Evolutionary conservation across 2,329 filamentous ascomycete species (phyloP), one percentile per base, ranked within the genome.

Genomic region (Xylariaceae sp.): DNA sequence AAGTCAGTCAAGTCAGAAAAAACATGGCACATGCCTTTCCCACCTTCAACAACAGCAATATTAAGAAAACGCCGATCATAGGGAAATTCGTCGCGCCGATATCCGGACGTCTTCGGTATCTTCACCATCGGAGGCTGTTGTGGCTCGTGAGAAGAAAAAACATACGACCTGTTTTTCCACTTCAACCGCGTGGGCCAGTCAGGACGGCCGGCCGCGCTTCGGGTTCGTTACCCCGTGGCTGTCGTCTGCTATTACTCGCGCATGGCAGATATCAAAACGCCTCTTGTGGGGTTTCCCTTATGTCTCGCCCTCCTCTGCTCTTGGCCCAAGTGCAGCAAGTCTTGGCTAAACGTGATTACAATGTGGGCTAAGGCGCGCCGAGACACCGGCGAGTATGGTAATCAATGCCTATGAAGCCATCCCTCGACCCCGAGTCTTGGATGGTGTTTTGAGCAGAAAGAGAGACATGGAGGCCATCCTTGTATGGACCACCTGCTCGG

Each of bases 291-390:
- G 49, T 64, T 9, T 10, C 37, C 37, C 11, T 62, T 64, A 5
- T 67, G 64, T 67, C 64, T 67, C 57, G 48, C 52, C 53, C 5
- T 58, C 55, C 55, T 54, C 58, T 60, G 23, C 23, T 30, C 23
- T 30, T 30, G 23, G 23, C 23, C 23, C 23, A 30, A 30, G 23
- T 30, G 23, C 61, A 59, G 55, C 60, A 57, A 53, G 55, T 56
- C 58, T 60, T 64, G 62, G 56, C 60, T 58, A 55, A 57, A 57
- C 53, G 52, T 58, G 65, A 62, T 63, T 55, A 51, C 59, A 59
- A 57, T 66, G 65, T 64, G 63, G 37, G 64, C 67, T 67, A 66
- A 70, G 68, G 69, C 60, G 62, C 60, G 69, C 68, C 69, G 70
- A 70, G 68, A 51, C 49, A 51, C 13, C 11, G 49, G 49, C 10